phyloP scores from a whole-genome alignment of 2,329 filamentous ascomycete species.

The Helicocarpus griseus region DNA sequence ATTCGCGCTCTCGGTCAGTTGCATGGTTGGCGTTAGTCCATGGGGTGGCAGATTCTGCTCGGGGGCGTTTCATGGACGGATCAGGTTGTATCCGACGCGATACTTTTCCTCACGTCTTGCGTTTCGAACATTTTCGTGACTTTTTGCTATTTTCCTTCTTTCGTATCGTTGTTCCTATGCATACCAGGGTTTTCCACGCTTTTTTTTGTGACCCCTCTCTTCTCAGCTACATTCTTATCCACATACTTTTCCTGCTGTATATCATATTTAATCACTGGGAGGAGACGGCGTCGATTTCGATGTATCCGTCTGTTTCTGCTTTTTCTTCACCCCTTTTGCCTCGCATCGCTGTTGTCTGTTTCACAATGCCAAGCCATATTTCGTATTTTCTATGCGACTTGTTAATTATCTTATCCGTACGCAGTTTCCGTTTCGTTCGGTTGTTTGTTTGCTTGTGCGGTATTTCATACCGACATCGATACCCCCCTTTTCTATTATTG shows the following conservation, averaged over 20 bases:
- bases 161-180: not conserved
- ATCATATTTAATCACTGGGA: slow-evolving; percentile 1
- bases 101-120: not conserved
- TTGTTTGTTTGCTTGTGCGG: not conserved
- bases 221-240: not conserved
- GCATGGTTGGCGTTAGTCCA: slow-evolving; percentile 5
- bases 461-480: slow-evolving; percentile 1
- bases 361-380: not conserved
- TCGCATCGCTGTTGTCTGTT: not conserved
- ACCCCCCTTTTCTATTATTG: not conserved
- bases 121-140: not conserved
- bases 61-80: slow-evolving; percentile 2
- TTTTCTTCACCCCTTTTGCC: not conserved
- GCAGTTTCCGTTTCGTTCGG: not conserved
- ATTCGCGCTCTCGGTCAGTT: not conserved
- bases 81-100: not conserved
- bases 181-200: not conserved
- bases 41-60: not conserved
- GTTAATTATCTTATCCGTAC: not conserved
- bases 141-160: not conserved
- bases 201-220: not conserved
- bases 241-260: not conserved
- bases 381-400: not conserved
- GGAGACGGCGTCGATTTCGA: not conserved
- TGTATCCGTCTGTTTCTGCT: not conserved